Evolutionary conservation across 2,329 filamentous ascomycete genomes (phyloP).

Genomic region (Aspergillus unguis): DNA sequence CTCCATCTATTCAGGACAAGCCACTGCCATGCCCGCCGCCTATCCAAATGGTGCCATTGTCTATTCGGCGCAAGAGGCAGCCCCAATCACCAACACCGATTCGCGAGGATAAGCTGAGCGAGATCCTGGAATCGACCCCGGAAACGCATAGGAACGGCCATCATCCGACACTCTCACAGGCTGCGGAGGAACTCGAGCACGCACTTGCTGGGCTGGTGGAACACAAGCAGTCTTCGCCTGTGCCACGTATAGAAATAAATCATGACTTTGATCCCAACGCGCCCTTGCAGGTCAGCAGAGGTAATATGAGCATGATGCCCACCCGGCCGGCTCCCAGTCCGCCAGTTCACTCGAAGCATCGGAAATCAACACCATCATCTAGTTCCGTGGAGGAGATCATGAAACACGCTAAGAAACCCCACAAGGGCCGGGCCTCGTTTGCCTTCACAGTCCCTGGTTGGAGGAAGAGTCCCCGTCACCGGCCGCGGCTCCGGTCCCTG

Average conservation of each 20-base stretch:
- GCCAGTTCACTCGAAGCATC: constrained; percentile 20
- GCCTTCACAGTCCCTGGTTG: constrained; percentile 17
- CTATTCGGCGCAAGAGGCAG: constrained; percentile 19
- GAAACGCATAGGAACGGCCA: constrained; percentile 9
- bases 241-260: constrained; percentile 19
- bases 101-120: constrained; percentile 5
- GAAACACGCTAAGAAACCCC: constrained; percentile 15
- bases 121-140: constrained; percentile 1
- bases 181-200: constrained; percentile 36
- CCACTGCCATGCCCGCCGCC: constrained; percentile 40
- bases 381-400: constrained; percentile 10
- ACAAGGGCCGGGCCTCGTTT: constrained; percentile 20
- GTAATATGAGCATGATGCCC: constrained; percentile 32
- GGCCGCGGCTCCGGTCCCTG: constrained; percentile 16
- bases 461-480: constrained; percentile 9
- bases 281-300: constrained; percentile 34
- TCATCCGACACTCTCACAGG: constrained; percentile 29
- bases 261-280: background rate
- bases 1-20: constrained; percentile 33
- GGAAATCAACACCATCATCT: constrained; percentile 6
- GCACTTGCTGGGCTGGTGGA: constrained; percentile 28
- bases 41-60: constrained; percentile 28
- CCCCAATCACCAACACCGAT: constrained; percentile 1
- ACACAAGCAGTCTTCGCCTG: constrained; percentile 8
- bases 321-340: constrained; percentile 31